Conservation (phyloP, 1,284 basidiomycete genomes). For the Trichosporon inkin region DNA sequence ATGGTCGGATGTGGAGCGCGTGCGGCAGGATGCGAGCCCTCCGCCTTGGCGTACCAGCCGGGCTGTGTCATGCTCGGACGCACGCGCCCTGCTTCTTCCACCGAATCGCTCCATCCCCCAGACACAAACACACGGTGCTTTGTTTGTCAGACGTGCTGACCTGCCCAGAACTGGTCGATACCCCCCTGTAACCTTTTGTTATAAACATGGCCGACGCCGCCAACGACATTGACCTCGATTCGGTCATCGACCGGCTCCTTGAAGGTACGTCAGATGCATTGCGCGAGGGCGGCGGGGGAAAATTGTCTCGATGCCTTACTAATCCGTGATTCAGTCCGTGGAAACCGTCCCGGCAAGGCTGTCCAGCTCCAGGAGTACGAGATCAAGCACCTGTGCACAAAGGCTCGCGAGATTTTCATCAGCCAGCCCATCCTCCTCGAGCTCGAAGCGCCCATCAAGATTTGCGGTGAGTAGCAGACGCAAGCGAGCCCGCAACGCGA, state of each 20-base stretch:
- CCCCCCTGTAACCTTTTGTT: background rate
- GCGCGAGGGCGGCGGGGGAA: background rate
- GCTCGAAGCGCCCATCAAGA: conserved; percentile 62
- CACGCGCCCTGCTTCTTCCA: conserved; percentile 2
- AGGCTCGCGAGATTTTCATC: conserved; percentile 61
- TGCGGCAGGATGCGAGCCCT: conserved; percentile 1
- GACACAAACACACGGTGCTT: background rate
- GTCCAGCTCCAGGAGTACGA: conserved; percentile 60
- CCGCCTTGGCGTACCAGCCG: background rate
- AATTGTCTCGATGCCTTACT: background rate
- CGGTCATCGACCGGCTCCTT: conserved; percentile 91
- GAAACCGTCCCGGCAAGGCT: conserved; percentile 59
- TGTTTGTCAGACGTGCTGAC: background rate
- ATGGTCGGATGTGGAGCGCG: background rate
- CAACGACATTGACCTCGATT: conserved; percentile 89
- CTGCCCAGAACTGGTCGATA: conserved; percentile 4
- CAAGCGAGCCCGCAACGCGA: too few relatives aligned
- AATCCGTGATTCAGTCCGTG: conserved; percentile 52
- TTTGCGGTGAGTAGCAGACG: conserved; percentile 53
- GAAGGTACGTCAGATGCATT: conserved; percentile 68
- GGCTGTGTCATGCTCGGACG: conserved; percentile 8
- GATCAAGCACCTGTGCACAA: conserved; percentile 60
- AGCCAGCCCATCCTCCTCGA: conserved; percentile 61
- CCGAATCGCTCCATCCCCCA: background rate
- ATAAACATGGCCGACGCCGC: conserved; percentile 52